These are phyloP conservation scores for Cladosporium sp. DNA, from an alignment of 2,329 filamentous ascomycete genomes.

Conservation along the genomic window DNA sequence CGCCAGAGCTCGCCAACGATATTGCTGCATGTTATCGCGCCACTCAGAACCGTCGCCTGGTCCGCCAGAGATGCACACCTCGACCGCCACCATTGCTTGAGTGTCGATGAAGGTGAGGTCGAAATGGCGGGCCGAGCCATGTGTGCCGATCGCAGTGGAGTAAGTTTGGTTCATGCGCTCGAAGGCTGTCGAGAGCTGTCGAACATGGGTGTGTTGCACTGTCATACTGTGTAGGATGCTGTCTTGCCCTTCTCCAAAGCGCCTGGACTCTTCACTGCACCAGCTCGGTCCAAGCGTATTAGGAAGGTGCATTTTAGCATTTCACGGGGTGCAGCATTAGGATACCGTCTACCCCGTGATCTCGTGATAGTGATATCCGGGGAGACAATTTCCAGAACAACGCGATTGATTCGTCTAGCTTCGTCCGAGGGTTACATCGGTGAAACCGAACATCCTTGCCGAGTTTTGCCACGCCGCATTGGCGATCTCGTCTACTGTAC, in stretches of 20 bases:
- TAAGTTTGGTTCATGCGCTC: neutral
- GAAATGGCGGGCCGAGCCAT: constrained; percentile 13
- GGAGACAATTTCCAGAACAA: constrained; percentile 6
- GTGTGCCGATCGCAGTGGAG: constrained; percentile 8
- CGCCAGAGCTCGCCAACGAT: neutral
- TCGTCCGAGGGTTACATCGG: constrained; percentile 19
- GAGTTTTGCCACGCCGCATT: constrained; percentile 45
- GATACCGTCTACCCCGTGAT: constrained; percentile 7
- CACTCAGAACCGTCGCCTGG: neutral
- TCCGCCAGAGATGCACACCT: neutral
- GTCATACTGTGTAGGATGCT: neutral
- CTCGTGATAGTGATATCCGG: neutral
- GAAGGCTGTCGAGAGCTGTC: neutral
- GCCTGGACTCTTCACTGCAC: neutral
- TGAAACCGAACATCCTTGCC: constrained; percentile 36
- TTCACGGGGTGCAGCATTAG: neutral
- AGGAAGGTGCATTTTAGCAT: constrained; percentile 1
- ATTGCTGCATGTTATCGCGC: constrained; percentile 10
- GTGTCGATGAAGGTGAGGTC: neutral
- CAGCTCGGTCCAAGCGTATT: constrained; percentile 9
- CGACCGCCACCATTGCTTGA: neutral
- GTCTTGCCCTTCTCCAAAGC: neutral
- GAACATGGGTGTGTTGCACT: neutral
- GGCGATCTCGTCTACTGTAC: constrained; percentile 47
- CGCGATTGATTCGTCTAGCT: constrained; percentile 8